Conservation (phyloP, 2,329 filamentous ascomycete genomes). For the Colletotrichum sp. region DNA sequence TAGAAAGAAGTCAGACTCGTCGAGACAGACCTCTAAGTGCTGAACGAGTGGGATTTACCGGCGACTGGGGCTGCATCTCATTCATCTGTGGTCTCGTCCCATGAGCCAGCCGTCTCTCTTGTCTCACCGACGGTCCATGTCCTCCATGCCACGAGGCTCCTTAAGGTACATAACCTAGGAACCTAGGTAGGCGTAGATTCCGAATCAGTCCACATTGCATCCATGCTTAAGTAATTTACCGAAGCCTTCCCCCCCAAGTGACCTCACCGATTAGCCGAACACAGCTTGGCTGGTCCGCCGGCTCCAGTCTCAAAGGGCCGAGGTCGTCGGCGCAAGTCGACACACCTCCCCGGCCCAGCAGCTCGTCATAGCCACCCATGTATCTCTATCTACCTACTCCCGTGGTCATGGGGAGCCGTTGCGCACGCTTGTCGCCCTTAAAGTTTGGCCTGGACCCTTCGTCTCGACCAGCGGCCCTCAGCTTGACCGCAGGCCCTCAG, state of each 20-base stretch:
- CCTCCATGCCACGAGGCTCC: neutral
- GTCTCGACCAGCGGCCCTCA: neutral
- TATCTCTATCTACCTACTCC: neutral
- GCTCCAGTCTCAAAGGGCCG: neutral
- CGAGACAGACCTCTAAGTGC: neutral
- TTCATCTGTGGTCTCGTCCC: neutral
- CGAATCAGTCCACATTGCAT: neutral
- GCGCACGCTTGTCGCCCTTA: neutral
- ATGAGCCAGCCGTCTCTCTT: neutral
- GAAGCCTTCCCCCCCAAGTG: neutral
- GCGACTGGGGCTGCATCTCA: neutral
- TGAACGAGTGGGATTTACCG: neutral
- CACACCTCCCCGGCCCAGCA: neutral
- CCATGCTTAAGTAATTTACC: neutral
- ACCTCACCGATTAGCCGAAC: conserved; percentile 15
- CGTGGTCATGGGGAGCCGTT: neutral
- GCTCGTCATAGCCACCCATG: neutral
- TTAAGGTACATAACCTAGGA: neutral
- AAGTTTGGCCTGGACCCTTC: neutral
- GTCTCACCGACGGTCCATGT: neutral
- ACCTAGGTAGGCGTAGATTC: neutral
- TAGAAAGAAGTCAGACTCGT: neutral
- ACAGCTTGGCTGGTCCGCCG: neutral
- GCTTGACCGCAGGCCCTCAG: neutral
- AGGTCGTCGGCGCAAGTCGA: conserved; percentile 1